A percentile compares a stretch with the other conserved stretches of the same genome.
Evolutionary conservation across 805 yeast genomes (phyloP).

Genomic region (Geotrichum ghanense): DNA sequence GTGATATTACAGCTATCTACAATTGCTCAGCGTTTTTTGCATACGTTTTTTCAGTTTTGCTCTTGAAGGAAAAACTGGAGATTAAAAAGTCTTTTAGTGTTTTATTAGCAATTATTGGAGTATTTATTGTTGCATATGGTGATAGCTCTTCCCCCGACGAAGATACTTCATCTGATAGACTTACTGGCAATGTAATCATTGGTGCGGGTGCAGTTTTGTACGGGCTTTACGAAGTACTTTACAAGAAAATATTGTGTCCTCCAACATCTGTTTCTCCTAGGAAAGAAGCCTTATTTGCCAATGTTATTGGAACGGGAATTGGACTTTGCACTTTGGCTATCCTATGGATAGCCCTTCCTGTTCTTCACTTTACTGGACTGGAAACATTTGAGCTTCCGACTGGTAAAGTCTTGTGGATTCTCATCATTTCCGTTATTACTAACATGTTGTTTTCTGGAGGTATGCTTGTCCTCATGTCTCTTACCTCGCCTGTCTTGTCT

Average conservation of each 20-base stretch:
- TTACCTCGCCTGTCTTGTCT: conserved; percentile 77
- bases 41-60: conserved; percentile 68
- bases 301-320: conserved; percentile 56
- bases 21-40: conserved; percentile 88
- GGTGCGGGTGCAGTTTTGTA: conserved; percentile 64
- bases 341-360: conserved; percentile 37
- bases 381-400: conserved; percentile 48
- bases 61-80: conserved; percentile 54
- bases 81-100: conserved; percentile 59
- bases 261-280: conserved; percentile 53
- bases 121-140: conserved; percentile 65
- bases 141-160: conserved; percentile 16
- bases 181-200: conserved; percentile 60
- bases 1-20: conserved; percentile 83
- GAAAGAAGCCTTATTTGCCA: conserved; percentile 72
- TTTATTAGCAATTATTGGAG: conserved; percentile 60
- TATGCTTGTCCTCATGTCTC: conserved; percentile 66
- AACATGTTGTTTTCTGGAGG: conserved; percentile 61
- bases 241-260: conserved; percentile 66
- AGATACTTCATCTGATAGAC: conserved; percentile 41
- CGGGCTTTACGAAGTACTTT: conserved; percentile 75
- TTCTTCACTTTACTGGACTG: conserved; percentile 42
- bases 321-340: conserved; percentile 46
- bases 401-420: conserved; percentile 31
- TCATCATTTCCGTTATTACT: conserved; percentile 43